A percentile compares a stretch with the other conserved stretches of the same genome.
phyloP scores from a whole-genome alignment of 768 basidiomycete genomes.

The Suillus plorans region DNA sequence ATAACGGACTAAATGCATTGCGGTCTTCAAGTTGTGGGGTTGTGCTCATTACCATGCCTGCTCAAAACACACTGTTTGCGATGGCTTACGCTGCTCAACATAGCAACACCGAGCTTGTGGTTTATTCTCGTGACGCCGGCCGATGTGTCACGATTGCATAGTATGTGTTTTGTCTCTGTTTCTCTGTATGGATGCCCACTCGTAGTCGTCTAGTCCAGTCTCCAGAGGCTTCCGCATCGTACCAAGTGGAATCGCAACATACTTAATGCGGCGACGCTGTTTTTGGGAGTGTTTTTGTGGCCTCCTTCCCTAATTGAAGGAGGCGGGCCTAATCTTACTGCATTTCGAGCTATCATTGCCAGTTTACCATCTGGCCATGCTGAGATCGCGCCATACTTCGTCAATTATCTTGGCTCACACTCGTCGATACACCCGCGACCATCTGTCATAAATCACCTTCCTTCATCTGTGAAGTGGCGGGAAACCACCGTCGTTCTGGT shows the following conservation, averaged over 20 bases:
- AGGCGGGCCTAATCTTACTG: not conserved
- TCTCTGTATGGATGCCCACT: not conserved
- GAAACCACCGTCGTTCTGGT: not conserved
- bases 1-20: not conserved
- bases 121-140: not conserved
- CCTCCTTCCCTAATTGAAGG: not conserved
- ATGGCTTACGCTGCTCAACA: not conserved
- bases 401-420: not conserved
- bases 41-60: not conserved
- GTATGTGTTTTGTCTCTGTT: not conserved
- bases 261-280: not conserved
- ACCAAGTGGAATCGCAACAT: not conserved
- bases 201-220: not conserved
- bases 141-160: not conserved
- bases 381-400: not conserved
- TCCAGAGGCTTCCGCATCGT: not conserved
- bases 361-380: not conserved
- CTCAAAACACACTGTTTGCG: not conserved
- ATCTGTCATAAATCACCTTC: not conserved
- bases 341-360: not conserved
- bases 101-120: not conserved
- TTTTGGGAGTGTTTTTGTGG: not conserved
- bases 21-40: not conserved
- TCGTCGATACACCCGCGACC: not conserved
- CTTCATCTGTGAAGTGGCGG: not conserved